Conservation (phyloP, 352 stramenopile species). For the Phytophthora agathidicida region DNA sequence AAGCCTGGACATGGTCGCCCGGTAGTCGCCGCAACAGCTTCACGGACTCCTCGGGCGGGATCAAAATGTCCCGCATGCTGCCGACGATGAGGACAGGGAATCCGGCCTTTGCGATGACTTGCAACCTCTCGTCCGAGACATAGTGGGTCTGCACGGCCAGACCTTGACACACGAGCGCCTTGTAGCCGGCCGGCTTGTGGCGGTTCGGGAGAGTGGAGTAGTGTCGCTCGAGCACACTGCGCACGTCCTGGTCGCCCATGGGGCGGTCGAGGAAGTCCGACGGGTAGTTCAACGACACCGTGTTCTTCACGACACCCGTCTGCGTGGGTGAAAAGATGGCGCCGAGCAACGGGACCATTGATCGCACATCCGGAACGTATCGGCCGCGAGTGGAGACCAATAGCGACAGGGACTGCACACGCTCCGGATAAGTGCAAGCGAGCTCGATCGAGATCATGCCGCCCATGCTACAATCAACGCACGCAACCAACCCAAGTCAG, state of each 20-base stretch:
- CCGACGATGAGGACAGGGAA: constrained; percentile 56
- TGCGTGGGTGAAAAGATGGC: constrained; percentile 43
- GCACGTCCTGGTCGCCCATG: constrained; percentile 33
- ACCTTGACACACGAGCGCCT: constrained; percentile 35
- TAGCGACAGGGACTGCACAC: constrained; percentile 51
- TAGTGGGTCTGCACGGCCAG: constrained; percentile 46
- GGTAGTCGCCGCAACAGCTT: constrained; percentile 25
- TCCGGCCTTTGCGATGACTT: constrained; percentile 32
- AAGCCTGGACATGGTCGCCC: constrained; percentile 24
- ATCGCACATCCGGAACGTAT: constrained; percentile 41
- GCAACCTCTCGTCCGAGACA: constrained; percentile 49
- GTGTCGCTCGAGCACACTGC: constrained; percentile 27
- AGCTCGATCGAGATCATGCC: constrained; percentile 62
- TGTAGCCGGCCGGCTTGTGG: constrained; percentile 27
- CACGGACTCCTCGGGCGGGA: constrained; percentile 36
- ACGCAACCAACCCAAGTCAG: not conserved
- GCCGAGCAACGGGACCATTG: constrained; percentile 29
- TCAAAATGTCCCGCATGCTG: constrained; percentile 45
- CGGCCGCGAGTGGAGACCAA: constrained; percentile 40
- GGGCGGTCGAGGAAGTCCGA: constrained; percentile 35
- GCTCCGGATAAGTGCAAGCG: constrained; percentile 33
- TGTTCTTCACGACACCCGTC: constrained; percentile 31
- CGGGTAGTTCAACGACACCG: constrained; percentile 49
- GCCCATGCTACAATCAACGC: constrained; percentile 36
- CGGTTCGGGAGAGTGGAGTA: constrained; percentile 23